Conservation (phyloP, 1,284 basidiomycete genomes). For the Leccinum ponderosum region DNA sequence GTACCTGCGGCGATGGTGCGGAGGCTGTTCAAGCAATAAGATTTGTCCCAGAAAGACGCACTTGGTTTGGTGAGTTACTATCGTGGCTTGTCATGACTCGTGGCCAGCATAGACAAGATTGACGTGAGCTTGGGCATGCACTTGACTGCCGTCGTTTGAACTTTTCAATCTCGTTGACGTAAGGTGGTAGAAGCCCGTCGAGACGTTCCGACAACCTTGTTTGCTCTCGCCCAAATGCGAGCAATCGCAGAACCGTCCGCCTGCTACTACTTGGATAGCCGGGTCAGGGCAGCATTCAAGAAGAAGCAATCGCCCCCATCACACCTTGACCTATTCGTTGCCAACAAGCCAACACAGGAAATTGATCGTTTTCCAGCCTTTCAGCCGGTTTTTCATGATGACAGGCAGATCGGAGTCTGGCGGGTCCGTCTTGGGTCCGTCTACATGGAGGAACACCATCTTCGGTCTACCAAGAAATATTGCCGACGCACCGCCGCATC, state of each 20-base stretch:
- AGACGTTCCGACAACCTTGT: too few species aligned
- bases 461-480: neutral
- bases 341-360: neutral
- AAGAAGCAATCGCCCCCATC: neutral
- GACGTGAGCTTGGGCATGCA: neutral
- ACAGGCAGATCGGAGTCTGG: neutral
- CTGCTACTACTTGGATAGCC: neutral
- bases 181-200: neutral
- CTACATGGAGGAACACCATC: neutral
- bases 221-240: neutral
- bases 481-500: neutral
- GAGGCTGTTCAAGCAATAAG: neutral
- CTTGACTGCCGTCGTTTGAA: neutral
- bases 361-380: neutral
- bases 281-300: neutral
- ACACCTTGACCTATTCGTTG: neutral
- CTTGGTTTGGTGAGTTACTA: neutral
- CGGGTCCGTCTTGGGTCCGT: neutral
- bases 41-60: neutral
- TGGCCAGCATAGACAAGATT: neutral
- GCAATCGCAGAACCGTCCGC: neutral
- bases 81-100: neutral
- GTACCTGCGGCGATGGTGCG: neutral
- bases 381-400: neutral
- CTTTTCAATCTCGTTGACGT: neutral